These are phyloP conservation scores for Wickerhamomyces chambardii DNA, from an alignment of 805 yeast species.

Conservation along the genomic window DNA sequence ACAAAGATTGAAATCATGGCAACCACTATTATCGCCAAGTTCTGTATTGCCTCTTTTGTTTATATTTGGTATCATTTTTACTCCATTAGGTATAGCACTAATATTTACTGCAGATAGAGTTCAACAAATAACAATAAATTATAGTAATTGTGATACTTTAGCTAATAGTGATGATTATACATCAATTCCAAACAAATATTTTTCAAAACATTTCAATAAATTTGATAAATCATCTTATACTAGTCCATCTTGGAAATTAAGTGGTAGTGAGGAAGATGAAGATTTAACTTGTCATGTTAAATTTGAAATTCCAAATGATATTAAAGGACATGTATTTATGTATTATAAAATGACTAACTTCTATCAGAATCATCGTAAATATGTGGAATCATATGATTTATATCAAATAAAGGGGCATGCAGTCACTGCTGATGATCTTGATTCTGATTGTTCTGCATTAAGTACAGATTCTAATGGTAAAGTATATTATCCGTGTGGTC, in stretches of 20 bases:
- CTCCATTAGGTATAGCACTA: constrained; percentile 86
- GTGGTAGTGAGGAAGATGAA: constrained; percentile 26
- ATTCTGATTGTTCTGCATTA: constrained; percentile 54
- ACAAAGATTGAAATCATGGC: constrained; percentile 55
- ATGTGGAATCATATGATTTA: constrained; percentile 78
- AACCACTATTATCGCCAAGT: constrained; percentile 86
- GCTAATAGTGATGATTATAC: constrained; percentile 36
- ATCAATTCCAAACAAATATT: constrained; percentile 51
- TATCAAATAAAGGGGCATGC: constrained; percentile 76
- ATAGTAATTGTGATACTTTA: constrained; percentile 53
- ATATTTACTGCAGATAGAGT: constrained; percentile 72
- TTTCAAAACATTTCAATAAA: constrained; percentile 51
- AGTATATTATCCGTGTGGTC: constrained; percentile 88
- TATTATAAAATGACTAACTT: constrained; percentile 87
- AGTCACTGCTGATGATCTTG: constrained; percentile 39
- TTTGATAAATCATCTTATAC: constrained; percentile 6
- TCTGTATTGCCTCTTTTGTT: constrained; percentile 83
- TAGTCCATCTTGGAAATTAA: constrained; percentile 58
- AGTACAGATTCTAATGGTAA: constrained; percentile 40
- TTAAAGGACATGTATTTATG: constrained; percentile 63
- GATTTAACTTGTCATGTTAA: constrained; percentile 49
- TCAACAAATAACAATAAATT: constrained; percentile 66
- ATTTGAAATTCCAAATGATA: constrained; percentile 63
- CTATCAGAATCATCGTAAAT: constrained; percentile 91
- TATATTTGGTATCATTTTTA: constrained; percentile 66